These are phyloP conservation scores for Zalaria sp. DNA, from an alignment of 2,329 filamentous ascomycete species.

Conservation along the genomic window DNA sequence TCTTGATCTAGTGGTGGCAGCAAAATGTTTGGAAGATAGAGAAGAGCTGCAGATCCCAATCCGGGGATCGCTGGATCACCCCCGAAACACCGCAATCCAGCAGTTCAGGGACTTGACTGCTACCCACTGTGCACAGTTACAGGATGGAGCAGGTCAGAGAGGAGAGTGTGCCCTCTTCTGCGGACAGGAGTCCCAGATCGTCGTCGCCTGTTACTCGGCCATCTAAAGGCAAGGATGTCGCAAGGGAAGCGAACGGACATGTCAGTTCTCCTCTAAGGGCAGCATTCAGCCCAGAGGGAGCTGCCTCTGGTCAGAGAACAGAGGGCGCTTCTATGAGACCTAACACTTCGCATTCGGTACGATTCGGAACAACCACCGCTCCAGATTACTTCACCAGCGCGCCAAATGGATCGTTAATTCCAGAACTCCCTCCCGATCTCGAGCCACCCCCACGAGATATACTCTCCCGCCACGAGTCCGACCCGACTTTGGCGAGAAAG, in stretches of 20 bases:
- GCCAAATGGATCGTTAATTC: conserved; percentile 1
- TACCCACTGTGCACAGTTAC: no score
- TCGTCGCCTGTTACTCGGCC: conserved; percentile 1
- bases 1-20: no score
- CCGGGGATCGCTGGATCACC: no score
- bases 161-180: no score
- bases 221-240: not conserved
- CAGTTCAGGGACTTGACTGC: no score
- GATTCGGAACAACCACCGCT: conserved; percentile 3
- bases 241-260: not conserved
- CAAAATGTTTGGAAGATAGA: no score
- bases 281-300: conserved; percentile 1
- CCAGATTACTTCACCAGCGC: conserved; percentile 3
- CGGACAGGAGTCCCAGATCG: conserved; percentile 1
- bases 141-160: no score
- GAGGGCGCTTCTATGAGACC: not conserved
- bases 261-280: conserved; percentile 2
- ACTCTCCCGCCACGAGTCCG: conserved; percentile 4
- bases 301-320: conserved; percentile 1
- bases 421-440: conserved; percentile 1
- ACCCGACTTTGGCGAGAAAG: conserved; percentile 1
- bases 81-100: no score
- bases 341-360: conserved; percentile 2
- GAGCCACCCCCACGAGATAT: conserved; percentile 1
- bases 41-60: no score